These are phyloP conservation scores for Ophiostoma pallidulum DNA, from an alignment of 2,329 filamentous ascomycete genomes.

Conservation along the genomic window DNA sequence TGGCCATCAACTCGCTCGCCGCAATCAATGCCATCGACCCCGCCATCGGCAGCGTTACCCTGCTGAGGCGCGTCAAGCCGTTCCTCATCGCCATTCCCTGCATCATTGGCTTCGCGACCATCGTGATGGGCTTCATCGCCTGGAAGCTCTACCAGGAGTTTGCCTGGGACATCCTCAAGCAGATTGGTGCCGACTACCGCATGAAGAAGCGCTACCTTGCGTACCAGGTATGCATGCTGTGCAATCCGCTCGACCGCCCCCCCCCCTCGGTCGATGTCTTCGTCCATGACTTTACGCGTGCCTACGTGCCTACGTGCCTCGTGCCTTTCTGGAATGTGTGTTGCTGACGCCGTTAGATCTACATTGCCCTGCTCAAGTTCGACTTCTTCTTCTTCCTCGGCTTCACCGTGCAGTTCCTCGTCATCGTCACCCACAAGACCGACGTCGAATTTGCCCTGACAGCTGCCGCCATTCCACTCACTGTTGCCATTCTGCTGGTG, in stretches of 20 bases:
- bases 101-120: slow-evolving; percentile 67
- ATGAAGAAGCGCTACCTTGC: slow-evolving; percentile 96
- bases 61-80: slow-evolving; percentile 63
- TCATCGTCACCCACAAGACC: slow-evolving; percentile 65
- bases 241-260: no score
- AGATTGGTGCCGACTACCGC: slow-evolving; percentile 91
- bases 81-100: slow-evolving; percentile 79
- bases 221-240: slow-evolving; percentile 96
- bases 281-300: no score
- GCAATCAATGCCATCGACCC: slow-evolving; percentile 33
- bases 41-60: slow-evolving; percentile 25
- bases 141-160: slow-evolving; percentile 99
- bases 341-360: slow-evolving; percentile 55
- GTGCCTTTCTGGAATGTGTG: not conserved
- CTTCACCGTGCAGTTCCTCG: slow-evolving; percentile 95
- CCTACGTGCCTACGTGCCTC: slow-evolving; percentile 16
- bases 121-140: slow-evolving; percentile 65
- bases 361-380: slow-evolving; percentile 95
- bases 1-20: slow-evolving; percentile 53
- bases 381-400: slow-evolving; percentile 99
- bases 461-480: slow-evolving; percentile 80
- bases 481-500: slow-evolving; percentile 75
- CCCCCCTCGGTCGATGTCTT: no score
- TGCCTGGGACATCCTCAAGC: slow-evolving; percentile 98
- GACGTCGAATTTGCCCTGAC: slow-evolving; percentile 78